Percentiles rank a stretch among this genome's conserved stretches.
phyloP scores from a whole-genome alignment of 2,329 filamentous ascomycete genomes.

The Cercospora nicotianae region DNA sequence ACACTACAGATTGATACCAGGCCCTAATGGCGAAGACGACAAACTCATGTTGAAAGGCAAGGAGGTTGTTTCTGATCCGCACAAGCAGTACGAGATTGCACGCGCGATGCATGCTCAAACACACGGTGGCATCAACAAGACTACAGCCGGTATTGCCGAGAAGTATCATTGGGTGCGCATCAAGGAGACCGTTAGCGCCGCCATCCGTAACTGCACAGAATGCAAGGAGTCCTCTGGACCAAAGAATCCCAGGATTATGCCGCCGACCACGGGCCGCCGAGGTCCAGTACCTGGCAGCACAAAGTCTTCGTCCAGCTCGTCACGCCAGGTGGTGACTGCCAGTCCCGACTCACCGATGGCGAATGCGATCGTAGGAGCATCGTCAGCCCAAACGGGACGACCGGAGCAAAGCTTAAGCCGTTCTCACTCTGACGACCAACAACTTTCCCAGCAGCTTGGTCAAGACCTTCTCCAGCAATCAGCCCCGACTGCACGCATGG shows the following conservation, averaged over 20 bases:
- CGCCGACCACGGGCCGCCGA: slow-evolving; percentile 11
- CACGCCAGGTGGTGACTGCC: slow-evolving; percentile 18
- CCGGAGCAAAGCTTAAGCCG: not conserved
- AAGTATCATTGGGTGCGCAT: slow-evolving; percentile 97
- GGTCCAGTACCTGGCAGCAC: slow-evolving; percentile 10
- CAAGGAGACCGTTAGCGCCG: slow-evolving; percentile 93
- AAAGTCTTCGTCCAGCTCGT: slow-evolving; percentile 2
- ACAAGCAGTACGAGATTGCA: slow-evolving; percentile 87
- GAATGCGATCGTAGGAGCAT: slow-evolving; percentile 15
- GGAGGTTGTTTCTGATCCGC: slow-evolving; percentile 89
- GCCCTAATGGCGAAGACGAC: slow-evolving; percentile 57
- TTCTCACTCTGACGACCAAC: not conserved
- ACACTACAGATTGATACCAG: slow-evolving; percentile 77
- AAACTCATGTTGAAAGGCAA: slow-evolving; percentile 97
- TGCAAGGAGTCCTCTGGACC: slow-evolving; percentile 72
- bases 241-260: slow-evolving; percentile 20
- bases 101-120: slow-evolving; percentile 69
- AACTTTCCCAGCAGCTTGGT: not conserved
- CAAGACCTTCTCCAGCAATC: slow-evolving; percentile 17
- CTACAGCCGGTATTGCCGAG: slow-evolving; percentile 88
- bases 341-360: slow-evolving; percentile 17
- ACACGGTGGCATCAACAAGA: slow-evolving; percentile 97
- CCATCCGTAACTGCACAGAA: slow-evolving; percentile 86
- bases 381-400: not conserved
- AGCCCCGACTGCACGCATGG: slow-evolving; percentile 33